Percentiles rank a stretch among this genome's conserved stretches.
These are phyloP conservation scores for Aureobasidium vineae DNA, from an alignment of 2,329 filamentous ascomycete genomes.

Conservation along the genomic window DNA sequence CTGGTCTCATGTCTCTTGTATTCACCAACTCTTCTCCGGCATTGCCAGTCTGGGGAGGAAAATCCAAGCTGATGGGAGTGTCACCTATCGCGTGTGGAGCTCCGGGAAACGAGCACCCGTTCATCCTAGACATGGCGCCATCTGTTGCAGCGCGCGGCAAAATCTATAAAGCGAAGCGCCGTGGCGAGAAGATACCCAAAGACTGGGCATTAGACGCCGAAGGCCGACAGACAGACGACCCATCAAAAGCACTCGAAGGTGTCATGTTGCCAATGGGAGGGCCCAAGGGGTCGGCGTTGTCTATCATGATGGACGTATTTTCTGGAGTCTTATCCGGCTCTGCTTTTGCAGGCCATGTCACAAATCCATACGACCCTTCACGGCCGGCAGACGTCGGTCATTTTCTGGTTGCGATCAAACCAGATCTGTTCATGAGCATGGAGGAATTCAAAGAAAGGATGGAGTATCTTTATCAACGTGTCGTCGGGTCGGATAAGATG, in stretches of 20 bases:
- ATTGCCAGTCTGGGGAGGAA: conserved; percentile 66
- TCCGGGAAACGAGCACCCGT: conserved; percentile 58
- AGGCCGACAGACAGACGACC: conserved; percentile 58
- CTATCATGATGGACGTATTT: conserved; percentile 89
- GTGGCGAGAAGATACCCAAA: conserved; percentile 64
- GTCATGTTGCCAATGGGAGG: conserved; percentile 87
- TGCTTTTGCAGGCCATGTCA: conserved; percentile 75
- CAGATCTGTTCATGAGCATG: conserved; percentile 40
- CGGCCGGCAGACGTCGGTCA: conserved; percentile 47
- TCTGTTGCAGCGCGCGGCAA: conserved; percentile 65
- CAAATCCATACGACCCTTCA: conserved; percentile 66
- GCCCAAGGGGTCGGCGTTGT: conserved; percentile 72
- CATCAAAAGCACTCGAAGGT: conserved; percentile 66
- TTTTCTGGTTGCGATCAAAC: conserved; percentile 40
- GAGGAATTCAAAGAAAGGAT: conserved; percentile 46
- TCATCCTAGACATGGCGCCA: conserved; percentile 70
- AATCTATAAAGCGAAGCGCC: conserved; percentile 64
- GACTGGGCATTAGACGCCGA: conserved; percentile 73
- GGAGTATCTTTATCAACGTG: conserved; percentile 56
- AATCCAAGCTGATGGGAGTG: conserved; percentile 65
- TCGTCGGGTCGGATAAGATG: conserved; percentile 54
- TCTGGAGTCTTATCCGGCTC: conserved; percentile 74
- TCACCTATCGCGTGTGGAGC: conserved; percentile 72
- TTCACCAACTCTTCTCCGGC: conserved; percentile 65
- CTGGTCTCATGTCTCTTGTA: conserved; percentile 57